Base-by-base conservation (phyloP, 176 grass and related monocot species). In the Carex myosuroides region DNA sequence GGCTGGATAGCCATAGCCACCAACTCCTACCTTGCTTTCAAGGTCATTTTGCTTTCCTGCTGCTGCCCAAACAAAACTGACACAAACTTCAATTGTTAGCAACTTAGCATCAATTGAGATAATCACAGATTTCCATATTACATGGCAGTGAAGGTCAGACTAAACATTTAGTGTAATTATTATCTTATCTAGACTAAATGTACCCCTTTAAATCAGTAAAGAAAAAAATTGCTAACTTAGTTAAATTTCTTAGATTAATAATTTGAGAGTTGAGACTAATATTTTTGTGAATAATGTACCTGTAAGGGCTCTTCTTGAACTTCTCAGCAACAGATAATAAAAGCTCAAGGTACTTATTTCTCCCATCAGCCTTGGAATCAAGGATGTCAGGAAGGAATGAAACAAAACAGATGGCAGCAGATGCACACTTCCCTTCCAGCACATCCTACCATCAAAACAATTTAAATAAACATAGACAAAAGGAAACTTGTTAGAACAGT, bases 361-460 rank as follows among this genome's bases (percentile, higher is more conserved):
- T 96, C 89, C 97, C 97, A 46, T 96, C 93, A 13, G 97, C 97
- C 85, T 94, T 99, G 16, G 97, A 99, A 85, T 99, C 97, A 85
- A 99, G 85, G 79, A 99, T 96, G 80, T 99, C 93, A 88, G 97
- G 97, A 61, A 99, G 97, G 81, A 99, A 99, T 44, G 97, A 92
- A 60, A 96, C 93, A 90, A 99, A 99, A 81, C 97, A 99, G 88
- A 99, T 99, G 55, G 97, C 97, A 80, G 97, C 90, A 66, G 93
- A 90, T 86, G 93, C 87, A 75, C 97, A 99, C 80, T 94, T 99
- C 66, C 95, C 91, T 85, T 99, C 97, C 91, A 94, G 94, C 39
- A 89, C 84, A 87, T 94, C 93, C 97, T 98, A 80, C 44, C 64
- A 56, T 39, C 71, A 39, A 78, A 80, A 62, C 71, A 75, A 75